These are phyloP conservation scores for Suhomyces chickasaworum DNA, from an alignment of 1,139 yeast species.

Conservation along the genomic window DNA sequence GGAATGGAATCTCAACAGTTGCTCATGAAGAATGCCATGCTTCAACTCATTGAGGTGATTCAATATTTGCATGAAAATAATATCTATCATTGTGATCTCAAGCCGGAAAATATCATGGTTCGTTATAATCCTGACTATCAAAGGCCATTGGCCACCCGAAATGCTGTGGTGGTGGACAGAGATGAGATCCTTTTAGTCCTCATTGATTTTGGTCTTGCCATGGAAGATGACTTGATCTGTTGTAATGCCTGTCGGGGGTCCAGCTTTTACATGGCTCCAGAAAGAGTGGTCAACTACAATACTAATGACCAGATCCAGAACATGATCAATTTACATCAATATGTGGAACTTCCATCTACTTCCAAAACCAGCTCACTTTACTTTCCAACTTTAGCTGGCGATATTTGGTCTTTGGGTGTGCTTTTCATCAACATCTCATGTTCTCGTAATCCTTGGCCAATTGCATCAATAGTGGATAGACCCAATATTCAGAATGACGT, in stretches of 20 bases:
- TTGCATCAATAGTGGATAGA: constrained; percentile 58
- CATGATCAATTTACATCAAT: constrained; percentile 33
- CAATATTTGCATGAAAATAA: constrained; percentile 65
- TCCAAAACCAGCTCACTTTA: constrained; percentile 30
- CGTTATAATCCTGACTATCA: constrained; percentile 33
- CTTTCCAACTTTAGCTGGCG: constrained; percentile 76
- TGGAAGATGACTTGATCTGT: constrained; percentile 57
- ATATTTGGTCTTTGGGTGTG: constrained; percentile 87
- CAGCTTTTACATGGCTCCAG: constrained; percentile 93
- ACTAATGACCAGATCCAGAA: constrained; percentile 33
- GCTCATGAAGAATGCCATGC: constrained; percentile 68
- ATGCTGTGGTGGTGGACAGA: constrained; percentile 38
- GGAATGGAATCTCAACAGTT: constrained; percentile 40
- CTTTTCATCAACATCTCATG: constrained; percentile 78
- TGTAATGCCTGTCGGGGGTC: constrained; percentile 85
- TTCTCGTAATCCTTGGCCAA: constrained; percentile 89
- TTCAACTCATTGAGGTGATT: constrained; percentile 74
- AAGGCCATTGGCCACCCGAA: constrained; percentile 16
- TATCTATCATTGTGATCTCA: constrained; percentile 85
- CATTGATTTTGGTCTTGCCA: constrained; percentile 87
- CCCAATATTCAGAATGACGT: constrained; percentile 57
- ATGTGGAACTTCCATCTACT: constrained; percentile 14
- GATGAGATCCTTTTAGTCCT: constrained; percentile 60
- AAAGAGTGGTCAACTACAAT: constrained; percentile 58
- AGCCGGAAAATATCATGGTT: constrained; percentile 85